Percentiles rank a stretch among this genome's conserved stretches.
Conservation (phyloP, 2,329 filamentous ascomycete species). For the Blastomyces emzantsi region DNA sequence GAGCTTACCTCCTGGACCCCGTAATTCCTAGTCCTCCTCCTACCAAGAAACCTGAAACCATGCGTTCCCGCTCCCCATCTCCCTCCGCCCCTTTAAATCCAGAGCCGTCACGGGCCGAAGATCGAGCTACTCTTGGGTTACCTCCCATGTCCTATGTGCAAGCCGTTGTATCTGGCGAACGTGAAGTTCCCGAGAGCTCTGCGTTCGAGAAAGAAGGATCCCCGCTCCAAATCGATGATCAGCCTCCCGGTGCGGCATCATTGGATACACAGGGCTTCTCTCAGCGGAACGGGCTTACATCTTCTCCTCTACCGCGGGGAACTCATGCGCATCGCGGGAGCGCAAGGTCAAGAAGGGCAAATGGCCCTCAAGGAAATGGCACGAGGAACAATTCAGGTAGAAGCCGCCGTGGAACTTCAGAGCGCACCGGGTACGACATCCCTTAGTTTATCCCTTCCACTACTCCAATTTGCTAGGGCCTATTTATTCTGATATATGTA, state of each 20-base stretch:
- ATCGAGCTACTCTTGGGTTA: background rate
- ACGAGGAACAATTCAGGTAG: background rate
- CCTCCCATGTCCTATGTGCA: slow-evolving; percentile 7
- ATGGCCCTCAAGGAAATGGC: background rate
- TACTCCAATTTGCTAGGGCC: background rate
- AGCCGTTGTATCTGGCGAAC: background rate
- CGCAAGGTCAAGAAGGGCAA: background rate
- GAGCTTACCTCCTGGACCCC: background rate
- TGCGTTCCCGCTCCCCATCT: background rate
- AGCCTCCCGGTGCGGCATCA: background rate
- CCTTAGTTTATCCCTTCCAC: background rate
- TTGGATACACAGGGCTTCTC: background rate
- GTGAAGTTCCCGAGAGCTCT: background rate
- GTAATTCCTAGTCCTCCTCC: background rate
- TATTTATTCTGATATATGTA: background rate
- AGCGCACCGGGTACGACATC: background rate
- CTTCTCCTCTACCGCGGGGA: background rate
- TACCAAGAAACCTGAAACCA: background rate
- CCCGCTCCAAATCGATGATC: background rate
- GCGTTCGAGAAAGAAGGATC: background rate
- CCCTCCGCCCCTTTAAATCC: background rate
- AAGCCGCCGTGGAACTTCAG: background rate
- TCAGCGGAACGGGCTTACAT: slow-evolving; percentile 1
- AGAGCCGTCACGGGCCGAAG: slow-evolving; percentile 7
- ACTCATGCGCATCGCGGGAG: slow-evolving; percentile 1